Percentiles rank a stretch among this genome's conserved stretches.
Evolutionary conservation across 2,329 filamentous ascomycete species (phyloP).

Genomic region (Cytospora chrysosperma): DNA sequence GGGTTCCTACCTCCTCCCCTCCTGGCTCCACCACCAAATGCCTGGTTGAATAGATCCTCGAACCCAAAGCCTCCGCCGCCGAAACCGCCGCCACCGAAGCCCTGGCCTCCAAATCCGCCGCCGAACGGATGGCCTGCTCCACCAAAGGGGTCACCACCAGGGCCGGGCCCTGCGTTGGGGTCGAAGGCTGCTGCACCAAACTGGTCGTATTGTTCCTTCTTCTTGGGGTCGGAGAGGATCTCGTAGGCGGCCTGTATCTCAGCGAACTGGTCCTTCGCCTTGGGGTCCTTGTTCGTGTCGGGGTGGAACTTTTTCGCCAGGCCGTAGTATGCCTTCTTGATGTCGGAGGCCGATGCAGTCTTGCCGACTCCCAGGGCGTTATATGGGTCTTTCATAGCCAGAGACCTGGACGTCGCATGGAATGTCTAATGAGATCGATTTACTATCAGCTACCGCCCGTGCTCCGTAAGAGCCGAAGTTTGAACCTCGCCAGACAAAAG

Average conservation of each 20-base stretch:
- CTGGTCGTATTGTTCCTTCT: slow-evolving; percentile 88
- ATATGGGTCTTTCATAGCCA: slow-evolving; percentile 75
- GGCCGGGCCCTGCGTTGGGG: slow-evolving; percentile 63
- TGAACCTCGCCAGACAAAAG: not conserved
- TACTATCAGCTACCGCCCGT: slow-evolving; percentile 6
- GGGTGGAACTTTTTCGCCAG: slow-evolving; percentile 97
- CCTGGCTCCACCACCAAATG: slow-evolving; percentile 59
- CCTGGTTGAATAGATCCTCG: slow-evolving; percentile 91
- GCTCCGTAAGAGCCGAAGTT: not conserved
- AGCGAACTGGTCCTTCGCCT: slow-evolving; percentile 91
- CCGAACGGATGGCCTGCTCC: slow-evolving; percentile 65
- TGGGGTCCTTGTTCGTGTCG: slow-evolving; percentile 93
- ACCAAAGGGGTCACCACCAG: slow-evolving; percentile 59
- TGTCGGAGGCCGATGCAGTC: slow-evolving; percentile 76
- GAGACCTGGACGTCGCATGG: slow-evolving; percentile 56
- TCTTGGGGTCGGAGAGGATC: slow-evolving; percentile 86
- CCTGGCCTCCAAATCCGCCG: slow-evolving; percentile 49
- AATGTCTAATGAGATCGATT: slow-evolving; percentile 44
- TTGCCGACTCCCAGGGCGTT: slow-evolving; percentile 81
- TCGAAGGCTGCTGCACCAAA: slow-evolving; percentile 89
- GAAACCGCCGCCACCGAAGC: slow-evolving; percentile 60
- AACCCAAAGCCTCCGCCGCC: slow-evolving; percentile 45
- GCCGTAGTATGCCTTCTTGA: slow-evolving; percentile 98
- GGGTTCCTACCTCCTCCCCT: slow-evolving; percentile 58
- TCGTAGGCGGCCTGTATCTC: slow-evolving; percentile 95